Evolutionary conservation across 306 rosid species (phyloP).

Genomic region (Acacia melanoxylon): DNA sequence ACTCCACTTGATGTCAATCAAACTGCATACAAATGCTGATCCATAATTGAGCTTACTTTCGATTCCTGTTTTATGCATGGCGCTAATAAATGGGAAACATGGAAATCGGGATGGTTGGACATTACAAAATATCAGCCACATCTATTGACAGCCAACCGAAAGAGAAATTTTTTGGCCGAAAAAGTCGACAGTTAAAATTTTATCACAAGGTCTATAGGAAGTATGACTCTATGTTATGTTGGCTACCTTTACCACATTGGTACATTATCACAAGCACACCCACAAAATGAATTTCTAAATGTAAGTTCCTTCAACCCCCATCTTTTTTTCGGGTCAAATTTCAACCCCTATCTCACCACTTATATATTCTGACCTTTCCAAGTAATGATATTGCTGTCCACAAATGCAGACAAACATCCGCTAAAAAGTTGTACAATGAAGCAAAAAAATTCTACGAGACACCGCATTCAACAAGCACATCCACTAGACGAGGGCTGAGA

Average conservation of each 20-base stretch:
- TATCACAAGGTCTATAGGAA: constrained; percentile 21
- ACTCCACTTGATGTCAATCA: background rate
- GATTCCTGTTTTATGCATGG: background rate
- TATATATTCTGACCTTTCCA: constrained; percentile 29
- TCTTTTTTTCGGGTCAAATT: background rate
- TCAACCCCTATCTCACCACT: constrained; percentile 29
- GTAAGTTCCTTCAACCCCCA: constrained; percentile 32
- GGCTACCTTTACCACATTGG: constrained; percentile 25
- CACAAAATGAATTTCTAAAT: constrained; percentile 7
- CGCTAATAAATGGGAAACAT: background rate
- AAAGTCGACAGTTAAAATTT: constrained; percentile 13
- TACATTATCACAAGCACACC: constrained; percentile 21
- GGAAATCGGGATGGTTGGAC: background rate
- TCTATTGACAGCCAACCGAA: constrained; percentile 20
- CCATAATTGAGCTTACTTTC: background rate
- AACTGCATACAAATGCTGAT: background rate
- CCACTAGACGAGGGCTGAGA: constrained; percentile 64
- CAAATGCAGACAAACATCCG: constrained; percentile 17
- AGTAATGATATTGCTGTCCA: constrained; percentile 24
- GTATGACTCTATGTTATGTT: constrained; percentile 12
- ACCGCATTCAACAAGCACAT: constrained; percentile 58
- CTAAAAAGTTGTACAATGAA: constrained; percentile 15
- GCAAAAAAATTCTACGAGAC: constrained; percentile 14
- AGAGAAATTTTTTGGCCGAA: background rate
- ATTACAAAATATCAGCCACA: background rate